These are phyloP conservation scores for Uronychia binucleata DNA, from an alignment of 73 alveolate species.

Conservation along the genomic window DNA sequence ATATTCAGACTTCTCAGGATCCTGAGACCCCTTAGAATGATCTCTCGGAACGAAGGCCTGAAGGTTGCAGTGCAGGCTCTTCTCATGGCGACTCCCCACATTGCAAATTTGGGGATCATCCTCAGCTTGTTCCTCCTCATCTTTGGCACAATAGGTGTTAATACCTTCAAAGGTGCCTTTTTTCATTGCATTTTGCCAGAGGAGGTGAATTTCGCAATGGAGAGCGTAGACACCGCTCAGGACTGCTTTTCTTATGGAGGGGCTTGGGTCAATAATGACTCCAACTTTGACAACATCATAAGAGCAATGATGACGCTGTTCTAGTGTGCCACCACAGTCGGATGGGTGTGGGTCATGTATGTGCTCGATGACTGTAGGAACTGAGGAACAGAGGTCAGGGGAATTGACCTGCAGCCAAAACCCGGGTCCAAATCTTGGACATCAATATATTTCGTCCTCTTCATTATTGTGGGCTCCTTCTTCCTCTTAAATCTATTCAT, in stretches of 20 bases:
- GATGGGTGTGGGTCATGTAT: conserved; percentile 57
- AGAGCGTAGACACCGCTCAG: conserved; percentile 14
- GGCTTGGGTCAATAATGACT: conserved; percentile 55
- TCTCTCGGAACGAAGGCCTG: conserved; percentile 55
- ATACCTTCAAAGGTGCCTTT: conserved; percentile 61
- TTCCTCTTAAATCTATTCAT: conserved; percentile 57
- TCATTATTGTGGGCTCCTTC: conserved; percentile 45
- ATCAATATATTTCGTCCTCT: conserved; percentile 36
- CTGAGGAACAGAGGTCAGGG: conserved; percentile 43
- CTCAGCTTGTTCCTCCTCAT: conserved; percentile 40
- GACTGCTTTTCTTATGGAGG: conserved; percentile 53
- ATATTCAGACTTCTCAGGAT: conserved; percentile 66
- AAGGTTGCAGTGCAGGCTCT: conserved; percentile 64
- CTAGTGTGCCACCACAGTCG: conserved; percentile 35
- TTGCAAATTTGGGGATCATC: conserved; percentile 49
- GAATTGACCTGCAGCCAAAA: conserved; percentile 17
- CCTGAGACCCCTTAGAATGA: conserved; percentile 64
- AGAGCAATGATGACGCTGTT: conserved; percentile 61
- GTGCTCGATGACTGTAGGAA: too few relatives aligned
- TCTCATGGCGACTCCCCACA: conserved; percentile 45
- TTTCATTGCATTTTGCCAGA: conserved; percentile 51
- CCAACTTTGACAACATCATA: conserved; percentile 66
- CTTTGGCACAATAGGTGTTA: conserved; percentile 69
- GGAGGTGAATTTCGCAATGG: too few relatives aligned
- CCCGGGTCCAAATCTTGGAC: conserved; percentile 19